Conservation (phyloP, 495 filamentous ascomycete species). For the Aspergillus panamensis region DNA sequence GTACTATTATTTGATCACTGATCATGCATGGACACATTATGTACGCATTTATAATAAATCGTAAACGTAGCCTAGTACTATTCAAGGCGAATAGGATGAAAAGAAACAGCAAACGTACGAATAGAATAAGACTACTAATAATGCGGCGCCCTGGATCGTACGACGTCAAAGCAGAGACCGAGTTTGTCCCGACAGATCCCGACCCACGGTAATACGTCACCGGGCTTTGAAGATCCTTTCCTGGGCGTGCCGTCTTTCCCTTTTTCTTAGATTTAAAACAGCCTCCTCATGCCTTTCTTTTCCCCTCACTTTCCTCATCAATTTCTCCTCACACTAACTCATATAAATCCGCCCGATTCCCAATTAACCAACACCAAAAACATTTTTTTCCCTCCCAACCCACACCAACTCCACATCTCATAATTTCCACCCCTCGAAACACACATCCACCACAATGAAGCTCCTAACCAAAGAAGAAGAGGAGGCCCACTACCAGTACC, state of each 20-base stretch:
- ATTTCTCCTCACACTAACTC: not conserved
- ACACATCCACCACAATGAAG: slow-evolving; percentile 57
- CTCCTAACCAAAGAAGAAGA: slow-evolving; percentile 93
- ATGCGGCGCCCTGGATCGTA: slow-evolving; percentile 6
- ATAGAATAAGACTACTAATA: too few relatives aligned
- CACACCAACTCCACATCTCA: not conserved
- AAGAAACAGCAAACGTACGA: too few relatives aligned
- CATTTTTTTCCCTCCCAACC: not conserved
- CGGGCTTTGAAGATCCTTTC: slow-evolving; percentile 27
- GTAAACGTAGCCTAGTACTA: not conserved
- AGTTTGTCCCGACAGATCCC: slow-evolving; percentile 24
- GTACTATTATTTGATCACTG: not conserved
- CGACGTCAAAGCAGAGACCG: slow-evolving; percentile 21
- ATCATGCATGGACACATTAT: not conserved
- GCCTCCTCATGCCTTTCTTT: not conserved
- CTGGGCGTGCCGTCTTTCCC: not conserved
- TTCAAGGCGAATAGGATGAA: too few relatives aligned
- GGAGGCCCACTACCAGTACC: slow-evolving; percentile 58
- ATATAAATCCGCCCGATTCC: not conserved
- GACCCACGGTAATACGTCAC: slow-evolving; percentile 22
- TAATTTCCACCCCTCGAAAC: not conserved
- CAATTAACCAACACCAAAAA: not conserved
- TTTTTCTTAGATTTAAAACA: not conserved
- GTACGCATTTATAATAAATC: not conserved
- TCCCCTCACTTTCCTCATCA: not conserved